phyloP scores from a whole-genome alignment of 2,329 filamentous ascomycete species.

The Fusarium keratoplasticum region DNA sequence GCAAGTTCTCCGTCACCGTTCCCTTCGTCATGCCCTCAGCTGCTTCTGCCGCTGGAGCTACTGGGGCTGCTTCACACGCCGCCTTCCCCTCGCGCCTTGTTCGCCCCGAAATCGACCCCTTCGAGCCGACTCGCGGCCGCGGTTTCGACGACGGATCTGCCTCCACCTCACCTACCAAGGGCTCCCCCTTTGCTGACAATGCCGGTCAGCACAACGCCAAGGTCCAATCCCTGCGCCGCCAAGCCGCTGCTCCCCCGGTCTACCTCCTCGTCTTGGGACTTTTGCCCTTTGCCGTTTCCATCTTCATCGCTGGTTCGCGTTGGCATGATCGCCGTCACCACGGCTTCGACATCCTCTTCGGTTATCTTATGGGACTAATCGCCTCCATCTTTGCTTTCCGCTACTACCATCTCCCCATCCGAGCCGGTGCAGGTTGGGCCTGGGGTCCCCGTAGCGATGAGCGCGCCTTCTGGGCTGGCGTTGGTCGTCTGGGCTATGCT shows the following conservation, averaged over 20 bases:
- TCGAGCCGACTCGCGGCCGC: constrained; percentile 46
- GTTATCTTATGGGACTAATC: constrained; percentile 80
- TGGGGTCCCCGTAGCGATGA: constrained; percentile 83
- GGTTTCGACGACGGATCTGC: constrained; percentile 33
- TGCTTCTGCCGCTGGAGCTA: constrained; percentile 59
- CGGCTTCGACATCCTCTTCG: constrained; percentile 91
- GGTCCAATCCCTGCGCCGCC: constrained; percentile 64
- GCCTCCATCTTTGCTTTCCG: constrained; percentile 81
- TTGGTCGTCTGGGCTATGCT: constrained; percentile 70
- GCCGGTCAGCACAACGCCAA: constrained; percentile 47
- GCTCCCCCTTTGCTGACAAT: constrained; percentile 19
- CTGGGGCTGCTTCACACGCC: constrained; percentile 76
- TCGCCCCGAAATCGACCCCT: constrained; percentile 50
- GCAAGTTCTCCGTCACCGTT: constrained; percentile 80
- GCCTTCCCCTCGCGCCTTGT: constrained; percentile 79
- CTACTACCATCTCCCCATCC: constrained; percentile 86
- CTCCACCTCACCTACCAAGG: constrained; percentile 40
- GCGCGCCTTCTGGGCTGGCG: constrained; percentile 82
- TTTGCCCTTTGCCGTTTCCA: constrained; percentile 77
- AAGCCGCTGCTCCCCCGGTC: constrained; percentile 84
- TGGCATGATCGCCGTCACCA: constrained; percentile 92
- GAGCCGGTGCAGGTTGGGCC: constrained; percentile 82
- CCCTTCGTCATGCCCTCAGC: constrained; percentile 71
- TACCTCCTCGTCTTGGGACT: constrained; percentile 79
- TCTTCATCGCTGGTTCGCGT: constrained; percentile 86